Evolutionary conservation across 2,329 filamentous ascomycete species (phyloP).

Genomic region (Neofusicoccum laricinum): DNA sequence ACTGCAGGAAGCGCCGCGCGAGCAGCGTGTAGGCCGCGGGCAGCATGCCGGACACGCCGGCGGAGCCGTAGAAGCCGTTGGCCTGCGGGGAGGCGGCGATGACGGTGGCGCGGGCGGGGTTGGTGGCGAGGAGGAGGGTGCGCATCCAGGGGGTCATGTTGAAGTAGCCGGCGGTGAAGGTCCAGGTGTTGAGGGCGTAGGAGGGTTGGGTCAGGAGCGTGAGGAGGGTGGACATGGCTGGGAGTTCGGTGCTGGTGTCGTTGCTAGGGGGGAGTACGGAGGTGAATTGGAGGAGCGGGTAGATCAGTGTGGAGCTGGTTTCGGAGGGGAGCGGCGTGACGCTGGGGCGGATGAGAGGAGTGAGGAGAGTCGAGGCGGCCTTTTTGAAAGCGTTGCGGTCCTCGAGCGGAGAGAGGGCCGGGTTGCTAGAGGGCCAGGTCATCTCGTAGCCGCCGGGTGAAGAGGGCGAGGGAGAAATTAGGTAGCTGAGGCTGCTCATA

Average conservation of each 20-base stretch:
- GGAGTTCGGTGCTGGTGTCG: constrained; percentile 84
- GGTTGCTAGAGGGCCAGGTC: constrained; percentile 73
- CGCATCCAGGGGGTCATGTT: constrained; percentile 88
- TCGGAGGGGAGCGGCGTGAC: constrained; percentile 29
- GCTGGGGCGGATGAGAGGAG: constrained; percentile 60
- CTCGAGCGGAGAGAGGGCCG: constrained; percentile 70
- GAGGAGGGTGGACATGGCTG: constrained; percentile 73
- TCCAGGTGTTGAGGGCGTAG: constrained; percentile 75
- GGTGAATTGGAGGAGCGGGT: constrained; percentile 84
- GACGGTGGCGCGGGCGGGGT: constrained; percentile 70
- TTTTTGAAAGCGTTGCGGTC: constrained; percentile 67
- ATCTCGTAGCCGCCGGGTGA: constrained; percentile 52
- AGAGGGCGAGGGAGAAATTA: constrained; percentile 61
- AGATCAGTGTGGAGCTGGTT: constrained; percentile 68
- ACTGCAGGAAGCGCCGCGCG: constrained; percentile 73
- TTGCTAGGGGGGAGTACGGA: constrained; percentile 65
- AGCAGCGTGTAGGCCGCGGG: constrained; percentile 91
- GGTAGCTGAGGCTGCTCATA: constrained; percentile 78
- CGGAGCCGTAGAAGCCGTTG: constrained; percentile 90
- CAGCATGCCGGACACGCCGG: constrained; percentile 83
- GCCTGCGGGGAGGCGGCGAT: constrained; percentile 90
- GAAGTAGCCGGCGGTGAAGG: constrained; percentile 97
- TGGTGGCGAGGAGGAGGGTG: constrained; percentile 71
- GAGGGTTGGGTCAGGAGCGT: constrained; percentile 63
- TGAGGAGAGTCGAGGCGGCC: constrained; percentile 65